phyloP scores from a whole-genome alignment of 2,329 filamentous ascomycete genomes.

The Aspergillus sp. region DNA sequence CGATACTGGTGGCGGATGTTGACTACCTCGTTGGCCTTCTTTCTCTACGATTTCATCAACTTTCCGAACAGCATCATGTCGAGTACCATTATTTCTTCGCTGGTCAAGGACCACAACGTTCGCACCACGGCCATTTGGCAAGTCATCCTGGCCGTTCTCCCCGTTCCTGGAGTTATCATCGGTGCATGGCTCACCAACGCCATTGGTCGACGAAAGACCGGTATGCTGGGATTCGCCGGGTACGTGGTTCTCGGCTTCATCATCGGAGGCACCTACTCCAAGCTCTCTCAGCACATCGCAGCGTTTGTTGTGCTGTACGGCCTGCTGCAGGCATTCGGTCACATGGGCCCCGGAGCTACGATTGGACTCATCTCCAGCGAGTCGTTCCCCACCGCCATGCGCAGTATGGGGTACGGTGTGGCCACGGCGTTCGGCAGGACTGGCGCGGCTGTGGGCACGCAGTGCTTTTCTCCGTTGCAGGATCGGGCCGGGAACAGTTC shows the following conservation, averaged over 20 bases:
- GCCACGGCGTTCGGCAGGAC: slow-evolving; percentile 30
- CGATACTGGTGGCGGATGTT: slow-evolving; percentile 24
- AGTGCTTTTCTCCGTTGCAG: slow-evolving; percentile 29
- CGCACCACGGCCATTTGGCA: slow-evolving; percentile 32
- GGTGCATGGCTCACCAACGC: slow-evolving; percentile 29
- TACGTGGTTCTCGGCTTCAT: slow-evolving; percentile 26
- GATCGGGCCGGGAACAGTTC: slow-evolving; percentile 21
- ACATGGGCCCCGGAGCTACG: slow-evolving; percentile 31
- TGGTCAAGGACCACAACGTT: slow-evolving; percentile 27
- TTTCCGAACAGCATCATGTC: slow-evolving; percentile 35
- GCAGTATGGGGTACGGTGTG: slow-evolving; percentile 29
- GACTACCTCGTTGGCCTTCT: slow-evolving; percentile 30
- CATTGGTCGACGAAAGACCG: slow-evolving; percentile 26
- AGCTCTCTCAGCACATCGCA: slow-evolving; percentile 22
- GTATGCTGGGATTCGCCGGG: slow-evolving; percentile 25
- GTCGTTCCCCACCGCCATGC: slow-evolving; percentile 28
- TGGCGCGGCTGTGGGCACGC: slow-evolving; percentile 30
- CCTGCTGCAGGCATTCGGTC: slow-evolving; percentile 25
- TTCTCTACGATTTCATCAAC: slow-evolving; percentile 35
- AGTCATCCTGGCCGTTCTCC: slow-evolving; percentile 27
- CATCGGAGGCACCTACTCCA: slow-evolving; percentile 23
- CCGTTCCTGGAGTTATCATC: slow-evolving; percentile 29
- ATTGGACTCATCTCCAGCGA: slow-evolving; percentile 30
- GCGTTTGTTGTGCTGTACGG: slow-evolving; percentile 32
- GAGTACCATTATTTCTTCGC: slow-evolving; percentile 27